phyloP scores from a whole-genome alignment of 2,329 filamentous ascomycete genomes.

The Fusarium napiforme region DNA sequence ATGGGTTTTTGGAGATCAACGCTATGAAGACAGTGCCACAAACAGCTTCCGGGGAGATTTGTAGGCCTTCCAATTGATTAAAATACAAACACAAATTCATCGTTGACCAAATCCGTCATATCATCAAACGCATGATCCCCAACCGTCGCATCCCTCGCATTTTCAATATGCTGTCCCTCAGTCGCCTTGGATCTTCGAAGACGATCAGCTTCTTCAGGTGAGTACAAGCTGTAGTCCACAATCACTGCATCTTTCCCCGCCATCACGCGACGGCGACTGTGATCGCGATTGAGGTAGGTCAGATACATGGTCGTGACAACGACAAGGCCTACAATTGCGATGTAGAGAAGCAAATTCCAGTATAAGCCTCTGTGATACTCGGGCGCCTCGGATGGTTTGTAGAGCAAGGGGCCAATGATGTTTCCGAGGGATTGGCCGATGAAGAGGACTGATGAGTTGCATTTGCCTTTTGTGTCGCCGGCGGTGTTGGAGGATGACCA shows the following conservation, averaged over 20 bases:
- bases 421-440: constrained; percentile 72
- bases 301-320: constrained; percentile 39
- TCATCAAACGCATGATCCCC: constrained; percentile 29
- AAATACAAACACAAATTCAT: constrained; percentile 37
- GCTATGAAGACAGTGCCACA: too few relatives aligned
- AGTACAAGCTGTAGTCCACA: constrained; percentile 55
- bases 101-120: constrained; percentile 37
- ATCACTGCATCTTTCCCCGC: constrained; percentile 67
- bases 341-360: constrained; percentile 68
- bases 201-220: constrained; percentile 54
- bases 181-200: constrained; percentile 16
- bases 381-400: constrained; percentile 46
- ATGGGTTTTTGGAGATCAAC: fast-evolving
- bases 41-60: too few relatives aligned
- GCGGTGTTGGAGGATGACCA: constrained; percentile 69
- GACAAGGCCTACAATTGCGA: constrained; percentile 61
- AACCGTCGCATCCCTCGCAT: neutral
- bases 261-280: constrained; percentile 61
- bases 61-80: neutral
- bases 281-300: constrained; percentile 62
- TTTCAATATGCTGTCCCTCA: neutral
- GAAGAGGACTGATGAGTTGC: constrained; percentile 69
- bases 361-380: constrained; percentile 59
- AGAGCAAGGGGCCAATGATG: constrained; percentile 61
- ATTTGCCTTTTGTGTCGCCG: constrained; percentile 75